A percentile compares a stretch with the other conserved stretches of the same genome.
These are phyloP conservation scores for Monosporascus cannonballus DNA, from an alignment of 2,329 filamentous ascomycete species.

Conservation along the genomic window DNA sequence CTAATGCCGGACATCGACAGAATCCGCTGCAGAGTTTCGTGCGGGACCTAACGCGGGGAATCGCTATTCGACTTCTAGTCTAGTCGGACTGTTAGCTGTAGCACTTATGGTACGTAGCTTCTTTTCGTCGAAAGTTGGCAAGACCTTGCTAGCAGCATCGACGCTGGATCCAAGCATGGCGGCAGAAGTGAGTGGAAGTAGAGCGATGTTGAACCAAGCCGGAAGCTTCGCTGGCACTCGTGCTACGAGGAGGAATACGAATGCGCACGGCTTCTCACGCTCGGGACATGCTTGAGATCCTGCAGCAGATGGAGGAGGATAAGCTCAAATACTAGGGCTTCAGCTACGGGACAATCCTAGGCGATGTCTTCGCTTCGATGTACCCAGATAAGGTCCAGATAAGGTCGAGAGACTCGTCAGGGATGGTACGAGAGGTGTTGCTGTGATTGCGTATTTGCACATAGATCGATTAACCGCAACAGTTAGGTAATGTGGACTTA, in stretches of 20 bases:
- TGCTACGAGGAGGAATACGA: slow-evolving; percentile 30
- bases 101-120: neutral
- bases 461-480: neutral
- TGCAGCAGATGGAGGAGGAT: slow-evolving; percentile 33
- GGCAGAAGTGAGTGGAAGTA: slow-evolving; percentile 9
- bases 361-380: slow-evolving; percentile 45
- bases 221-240: slow-evolving; percentile 26
- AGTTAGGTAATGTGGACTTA: slow-evolving; percentile 44
- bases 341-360: slow-evolving; percentile 48
- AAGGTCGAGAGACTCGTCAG: slow-evolving; percentile 43
- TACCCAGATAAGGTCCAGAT: slow-evolving; percentile 47
- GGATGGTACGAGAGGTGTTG: slow-evolving; percentile 34
- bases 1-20: no score
- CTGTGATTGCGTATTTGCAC: neutral
- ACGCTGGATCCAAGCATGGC: neutral
- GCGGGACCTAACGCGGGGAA: neutral
- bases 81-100: neutral
- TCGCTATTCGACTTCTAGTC: neutral
- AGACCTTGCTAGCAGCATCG: neutral
- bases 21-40: no score
- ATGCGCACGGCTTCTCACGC: slow-evolving; percentile 35
- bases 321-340: slow-evolving; percentile 48
- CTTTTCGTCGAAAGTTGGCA: neutral
- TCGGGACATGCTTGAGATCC: slow-evolving; percentile 42
- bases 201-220: slow-evolving; percentile 24